Base-by-base conservation (phyloP, 768 basidiomycete species). In the Lentinula sp. region DNA sequence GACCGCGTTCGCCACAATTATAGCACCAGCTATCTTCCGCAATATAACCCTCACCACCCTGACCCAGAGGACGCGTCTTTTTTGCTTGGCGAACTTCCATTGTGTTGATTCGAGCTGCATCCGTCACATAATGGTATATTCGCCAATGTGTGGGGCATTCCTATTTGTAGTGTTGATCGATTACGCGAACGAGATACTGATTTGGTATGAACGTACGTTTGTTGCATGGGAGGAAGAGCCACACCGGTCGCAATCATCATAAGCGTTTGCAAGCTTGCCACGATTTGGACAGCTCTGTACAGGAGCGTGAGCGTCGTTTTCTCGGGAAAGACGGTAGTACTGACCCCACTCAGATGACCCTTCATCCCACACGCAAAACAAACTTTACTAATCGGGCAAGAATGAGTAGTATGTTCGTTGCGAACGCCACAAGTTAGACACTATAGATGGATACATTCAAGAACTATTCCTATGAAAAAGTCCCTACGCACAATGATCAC, bases 71-170 rank as follows among this genome's bases (percentile, higher is more conserved):
- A 5, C 85, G 68, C 3, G 74, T 69, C 46, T 76, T 79, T 68
- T 80, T 88, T 31, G 75, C 69, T 62, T 80, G 77, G 34, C 89
- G 83, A 18, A 62, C 65, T 16, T 69, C 67, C 2, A 87, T 70
- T 45, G 79, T 80, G 5, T 66, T 62, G 10, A 70, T 67, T 34
- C 82, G 82, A 48, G 83, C 84, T 10, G 78, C 77, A 15, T 83
- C 82, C 3, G 78, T 74, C 32, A 88, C 76, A 64, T 93, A 93
- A 42, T 85, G 81, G 65, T 93, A 93, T 65, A 91, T 74, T 43
- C 91, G 80, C 91, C 91, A 93, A 62, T 87, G 75, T 2, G 87
- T 88, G 6, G 90, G 89, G 64, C 91, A 93, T 80, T 92, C 89
- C 91, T 93, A 62, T 10, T 21, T 21, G 18, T 11, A 16, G 7